Base-by-base conservation (phyloP, 129 eudicot genomes). In the Saposhnikovia divaricata region DNA sequence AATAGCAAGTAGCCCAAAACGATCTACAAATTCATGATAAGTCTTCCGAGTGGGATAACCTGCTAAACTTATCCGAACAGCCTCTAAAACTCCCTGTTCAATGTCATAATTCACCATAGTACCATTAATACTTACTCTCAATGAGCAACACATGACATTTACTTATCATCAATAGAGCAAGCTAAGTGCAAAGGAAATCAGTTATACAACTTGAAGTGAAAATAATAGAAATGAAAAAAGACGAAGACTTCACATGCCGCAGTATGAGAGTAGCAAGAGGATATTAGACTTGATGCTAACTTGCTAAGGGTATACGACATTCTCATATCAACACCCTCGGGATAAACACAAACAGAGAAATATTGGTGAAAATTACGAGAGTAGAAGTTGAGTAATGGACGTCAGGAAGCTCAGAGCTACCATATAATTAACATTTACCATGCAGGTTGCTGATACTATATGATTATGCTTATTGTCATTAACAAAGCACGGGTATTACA, bases 1-100 rank as follows among this genome's bases (percentile, higher is more conserved):
- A 83, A 90, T 86, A 72, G 91, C 94, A 16, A 95, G 83, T 68
- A 92, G 84, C 71, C 99, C 99, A 86, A 92, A 95, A 57, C 97
- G 92, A 84, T 95, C 94, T 44, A 92, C 93, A 85, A 95, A 95
- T 71, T 95, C 99, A 45, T 87, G 89, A 79, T 90, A 95, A 69
- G 96, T 95, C 92, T 88, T 92, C 25, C 97, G 83, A 65, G 99
- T 95, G 61, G 99, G 99, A 83, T 95, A 95, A 76, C 99, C 99
- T 44, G 99, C 97, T 80, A 92, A 85, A 84, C 99, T 95, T 78
- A 95, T 95, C 65, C 99, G 88, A 34, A 95, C 96, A 63, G 99
- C 99, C 86, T 95, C 99, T 83, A 95, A 79, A 81, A 95, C 99
- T 82, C 99, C 99, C 99, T 95, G 92, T 85, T 83, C n/a, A 69